Percentiles rank a stretch among this genome's conserved stretches.
Conservation (phyloP, 2,329 filamentous ascomycete species). For the Corynespora cassiicola region DNA sequence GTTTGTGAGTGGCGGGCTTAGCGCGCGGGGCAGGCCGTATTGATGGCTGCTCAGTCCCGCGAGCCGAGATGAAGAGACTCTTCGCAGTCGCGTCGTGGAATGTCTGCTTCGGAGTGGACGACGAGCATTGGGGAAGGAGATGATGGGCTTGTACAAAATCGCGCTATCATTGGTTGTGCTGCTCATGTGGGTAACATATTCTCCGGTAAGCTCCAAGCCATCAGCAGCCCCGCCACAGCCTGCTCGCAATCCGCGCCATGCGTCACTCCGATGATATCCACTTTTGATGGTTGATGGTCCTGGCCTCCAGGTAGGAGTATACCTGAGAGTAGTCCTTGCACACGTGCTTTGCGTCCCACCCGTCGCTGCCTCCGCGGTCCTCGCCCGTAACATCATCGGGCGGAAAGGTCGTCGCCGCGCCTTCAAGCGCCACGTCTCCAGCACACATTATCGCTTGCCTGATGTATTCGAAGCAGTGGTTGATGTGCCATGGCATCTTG, state of each 20-base stretch:
- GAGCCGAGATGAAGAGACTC: no score
- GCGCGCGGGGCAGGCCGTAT: no score
- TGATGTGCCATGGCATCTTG: conserved; percentile 42
- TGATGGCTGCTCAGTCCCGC: no score
- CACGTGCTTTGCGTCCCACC: conserved; percentile 41
- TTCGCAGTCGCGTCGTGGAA: no score
- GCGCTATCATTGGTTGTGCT: no score
- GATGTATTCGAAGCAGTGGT: conserved; percentile 44
- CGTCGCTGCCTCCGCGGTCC: conserved; percentile 40
- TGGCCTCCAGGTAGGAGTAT: conserved; percentile 34
- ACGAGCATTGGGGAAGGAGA: no score
- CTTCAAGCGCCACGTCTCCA: conserved; percentile 41
- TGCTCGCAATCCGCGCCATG: no score
- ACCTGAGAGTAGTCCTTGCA: conserved; percentile 41
- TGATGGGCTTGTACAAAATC: no score
- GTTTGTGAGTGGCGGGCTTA: no score
- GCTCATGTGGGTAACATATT: conserved; percentile 1
- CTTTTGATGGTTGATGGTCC: conserved; percentile 34
- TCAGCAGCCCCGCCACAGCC: neutral
- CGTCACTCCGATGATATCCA: conserved; percentile 31
- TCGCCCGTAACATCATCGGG: conserved; percentile 21
- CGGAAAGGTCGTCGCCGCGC: conserved; percentile 40
- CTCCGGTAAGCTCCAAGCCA: conserved; percentile 1
- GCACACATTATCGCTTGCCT: conserved; percentile 42
- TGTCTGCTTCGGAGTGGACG: no score